These are phyloP conservation scores for Saururus chinensis DNA, from an alignment of 164 flowering plant genomes.

Conservation along the genomic window DNA sequence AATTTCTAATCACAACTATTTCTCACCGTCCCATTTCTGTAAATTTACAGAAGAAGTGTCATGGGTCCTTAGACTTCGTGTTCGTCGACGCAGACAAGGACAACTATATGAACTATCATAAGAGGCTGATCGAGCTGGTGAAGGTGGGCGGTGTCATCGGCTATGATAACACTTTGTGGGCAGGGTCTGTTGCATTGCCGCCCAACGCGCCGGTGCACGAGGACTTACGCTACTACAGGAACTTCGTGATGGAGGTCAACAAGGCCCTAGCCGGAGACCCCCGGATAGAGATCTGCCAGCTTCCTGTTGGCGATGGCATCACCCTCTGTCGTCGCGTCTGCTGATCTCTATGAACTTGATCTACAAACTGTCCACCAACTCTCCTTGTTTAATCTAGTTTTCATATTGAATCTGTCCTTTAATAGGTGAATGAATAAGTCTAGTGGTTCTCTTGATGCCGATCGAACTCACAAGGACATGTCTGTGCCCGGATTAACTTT, in stretches of 20 bases:
- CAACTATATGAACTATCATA: constrained; percentile 92
- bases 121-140: constrained; percentile 76
- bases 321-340: constrained; percentile 85
- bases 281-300: constrained; percentile 93
- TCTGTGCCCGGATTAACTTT: too few species aligned
- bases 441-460: too few species aligned
- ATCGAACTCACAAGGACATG: too few species aligned
- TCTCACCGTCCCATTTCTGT: too few species aligned
- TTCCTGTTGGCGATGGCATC: constrained; percentile 95
- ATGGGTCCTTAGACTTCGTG: constrained; percentile 79
- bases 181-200: constrained; percentile 89
- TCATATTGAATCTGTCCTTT: too few species aligned
- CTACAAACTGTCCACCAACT: too few species aligned
- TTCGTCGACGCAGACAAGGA: constrained; percentile 98
- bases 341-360: too few species aligned
- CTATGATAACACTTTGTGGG: constrained; percentile 98
- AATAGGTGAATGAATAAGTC: too few species aligned
- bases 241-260: too few species aligned
- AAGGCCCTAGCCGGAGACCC: too few species aligned
- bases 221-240: constrained; percentile 82
- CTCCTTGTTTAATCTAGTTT: too few species aligned
- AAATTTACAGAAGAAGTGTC: constrained; percentile 56
- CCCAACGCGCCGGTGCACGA: constrained; percentile 81
- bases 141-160: constrained; percentile 93
- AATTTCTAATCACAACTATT: too few species aligned